Evolutionary conservation across 2,329 filamentous ascomycete genomes (phyloP), one percentile per base, ranked within the genome.

Genomic region (Pseudocercospora vitis): DNA sequence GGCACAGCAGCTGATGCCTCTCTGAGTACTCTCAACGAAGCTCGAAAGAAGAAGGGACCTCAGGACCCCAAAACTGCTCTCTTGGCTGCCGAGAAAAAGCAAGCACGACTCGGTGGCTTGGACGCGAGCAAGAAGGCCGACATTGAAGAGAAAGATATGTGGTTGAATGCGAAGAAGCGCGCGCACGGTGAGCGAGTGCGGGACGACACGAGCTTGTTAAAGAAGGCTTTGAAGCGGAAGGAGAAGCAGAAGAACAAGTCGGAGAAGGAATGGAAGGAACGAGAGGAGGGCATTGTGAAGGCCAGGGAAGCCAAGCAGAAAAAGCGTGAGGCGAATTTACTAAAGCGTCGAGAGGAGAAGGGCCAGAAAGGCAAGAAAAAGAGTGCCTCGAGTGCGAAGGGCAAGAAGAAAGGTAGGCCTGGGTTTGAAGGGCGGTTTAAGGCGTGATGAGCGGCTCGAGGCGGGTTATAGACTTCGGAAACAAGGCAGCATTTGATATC

Each of bases 181-280:
- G 90, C 87, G 1, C 89, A 95, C 70, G 94, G 94, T 45, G 91
- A 96, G 68, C 88, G 89, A 69, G 86, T 96, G 28, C 85, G 84
- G 56, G 91, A 97, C 67, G 90, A 96, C 70, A 89, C 90, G 59
- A 84, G 82, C 40, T 75, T 96, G 52, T 80, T 99, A 23, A 96
- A 96, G 79, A 96, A 96, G 79, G 88, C 91, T 0, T 78, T 97
- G 62, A 96, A 96, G 81, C 85, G 92, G 62, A 95, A 96, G 76
- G 90, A 96, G 66, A 84, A 86, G 62, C 78, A 82, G 48, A 97
- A 96, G 83, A 87, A 86, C 74, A 95, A 94, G 83, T 95, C 89
- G 69, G 89, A 90, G 71, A 86, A 87, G 68, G 90, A 94, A 68
- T 97, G 94, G 76, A 73, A 74, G 50, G 76, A 78, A 53, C 65